phyloP scores from a whole-genome alignment of 2,329 filamentous ascomycete genomes.

The Emydomyces testavorans region DNA sequence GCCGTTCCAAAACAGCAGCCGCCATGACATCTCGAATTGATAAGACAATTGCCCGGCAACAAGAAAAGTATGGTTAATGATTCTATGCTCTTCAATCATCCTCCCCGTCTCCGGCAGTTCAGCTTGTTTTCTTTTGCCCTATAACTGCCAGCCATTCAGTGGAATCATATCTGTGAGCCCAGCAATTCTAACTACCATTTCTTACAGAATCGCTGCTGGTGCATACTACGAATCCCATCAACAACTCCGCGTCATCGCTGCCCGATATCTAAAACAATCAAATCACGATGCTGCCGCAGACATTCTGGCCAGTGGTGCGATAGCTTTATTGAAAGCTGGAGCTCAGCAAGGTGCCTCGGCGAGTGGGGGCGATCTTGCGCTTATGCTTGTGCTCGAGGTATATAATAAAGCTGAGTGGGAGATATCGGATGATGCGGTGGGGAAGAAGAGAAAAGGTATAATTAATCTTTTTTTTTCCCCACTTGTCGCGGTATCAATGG shows the following conservation, averaged over 20 bases:
- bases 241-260: conserved; percentile 88
- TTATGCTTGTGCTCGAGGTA: conserved; percentile 78
- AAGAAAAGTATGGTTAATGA: conserved; percentile 51
- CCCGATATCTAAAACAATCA: conserved; percentile 77
- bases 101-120: neutral
- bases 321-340: conserved; percentile 54
- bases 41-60: conserved; percentile 62
- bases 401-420: conserved; percentile 76
- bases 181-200: neutral
- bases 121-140: neutral
- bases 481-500: neutral
- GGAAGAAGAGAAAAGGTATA: conserved; percentile 50
- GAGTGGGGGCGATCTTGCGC: conserved; percentile 78
- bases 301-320: conserved; percentile 71
- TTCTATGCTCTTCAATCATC: neutral
- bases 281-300: conserved; percentile 81
- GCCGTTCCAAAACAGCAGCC: neutral
- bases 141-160: too few relatives aligned
- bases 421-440: conserved; percentile 50
- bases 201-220: conserved; percentile 65
- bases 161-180: neutral
- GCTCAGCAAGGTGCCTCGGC: conserved; percentile 79
- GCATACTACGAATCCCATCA: conserved; percentile 98
- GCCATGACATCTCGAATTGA: conserved; percentile 44
- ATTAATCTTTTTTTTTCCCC: conserved; percentile 7